Evolutionary conservation across 129 eudicot genomes (phyloP), one percentile per base, ranked within the genome.

Genomic region (Flaveria brownii): DNA sequence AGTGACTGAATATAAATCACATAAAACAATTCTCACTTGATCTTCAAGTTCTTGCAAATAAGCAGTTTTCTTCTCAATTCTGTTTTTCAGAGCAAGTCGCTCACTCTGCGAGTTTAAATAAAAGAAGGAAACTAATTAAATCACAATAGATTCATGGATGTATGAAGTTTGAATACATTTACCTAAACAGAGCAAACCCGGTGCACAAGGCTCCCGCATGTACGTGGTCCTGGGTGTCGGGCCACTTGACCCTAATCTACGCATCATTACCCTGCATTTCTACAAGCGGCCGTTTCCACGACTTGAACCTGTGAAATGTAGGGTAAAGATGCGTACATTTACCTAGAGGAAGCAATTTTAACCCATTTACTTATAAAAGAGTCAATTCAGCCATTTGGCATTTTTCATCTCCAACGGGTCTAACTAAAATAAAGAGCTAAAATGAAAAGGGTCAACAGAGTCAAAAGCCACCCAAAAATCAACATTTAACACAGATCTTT

Each of bases 11-110:
- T 17, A 12, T 36, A 55, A 42, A 65, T 54, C 15, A 33, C 6
- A 65, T 14, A 9, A 23, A 33, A 70, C 2, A 45, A 52, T 50
- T 46, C 80, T 82, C 84, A 93, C 98, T 85, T 93, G 98, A 63
- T 90, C 97, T 77, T 93, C 90, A 33, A 93, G 72, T 81, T 93
- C 97, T 70, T 83, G 70, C 64, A 92, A 78, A 82, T 92, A 92
- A 46, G 96, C 91, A 16, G 89, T 56, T 86, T 88, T 89, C 84
- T 90, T 93, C 43, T 87, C 97, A 39, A 90, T 82, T 77, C 86
- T 81, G 61, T 39, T 84, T 80, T 80, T 85, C 60, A 90, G 57
- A 72, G 85, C 91, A 83, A 84, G 80, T 12, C 92, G 88, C 50
- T 86, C 92, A 59, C 68, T 83, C 97, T 93, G 89, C 45, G 72